Evolutionary conservation across 768 basidiomycete species (phyloP).

Genomic region (Mycena rosella): DNA sequence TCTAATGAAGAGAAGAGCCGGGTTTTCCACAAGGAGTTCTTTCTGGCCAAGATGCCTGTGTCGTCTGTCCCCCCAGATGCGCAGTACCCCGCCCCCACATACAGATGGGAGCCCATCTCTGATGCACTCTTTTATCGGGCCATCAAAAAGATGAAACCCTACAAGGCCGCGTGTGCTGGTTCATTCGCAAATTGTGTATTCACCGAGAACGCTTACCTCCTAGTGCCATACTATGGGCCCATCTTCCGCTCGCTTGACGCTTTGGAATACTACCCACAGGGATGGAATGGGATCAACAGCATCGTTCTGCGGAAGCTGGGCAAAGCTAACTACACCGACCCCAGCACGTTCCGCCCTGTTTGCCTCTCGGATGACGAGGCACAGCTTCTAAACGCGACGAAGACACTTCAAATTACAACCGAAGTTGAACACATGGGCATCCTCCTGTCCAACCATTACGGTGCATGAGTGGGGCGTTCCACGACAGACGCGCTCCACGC

Average conservation of each 20-base stretch:
- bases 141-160: conserved; percentile 45
- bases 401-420: conserved; percentile 28
- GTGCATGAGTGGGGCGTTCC: conserved; percentile 51
- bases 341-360: conserved; percentile 54
- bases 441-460: conserved; percentile 53
- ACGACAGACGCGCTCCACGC: conserved; percentile 51
- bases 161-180: conserved; percentile 48
- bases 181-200: conserved; percentile 49
- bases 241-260: conserved; percentile 47
- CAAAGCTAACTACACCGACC: conserved; percentile 45
- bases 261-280: conserved; percentile 36
- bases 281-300: conserved; percentile 43
- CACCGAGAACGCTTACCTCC: conserved; percentile 35
- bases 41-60: conserved; percentile 36
- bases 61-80: conserved; percentile 15
- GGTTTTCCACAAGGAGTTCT: conserved; percentile 44
- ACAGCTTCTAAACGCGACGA: conserved; percentile 34
- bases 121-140: conserved; percentile 42
- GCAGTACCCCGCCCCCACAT: conserved; percentile 44
- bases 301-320: conserved; percentile 52
- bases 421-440: conserved; percentile 46
- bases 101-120: conserved; percentile 38
- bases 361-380: conserved; percentile 46
- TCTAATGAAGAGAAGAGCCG: conserved; percentile 43
- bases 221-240: conserved; percentile 41